These are phyloP conservation scores for Pseudogymnoascus sp. DNA, from an alignment of 2,329 filamentous ascomycete species.

Conservation along the genomic window DNA sequence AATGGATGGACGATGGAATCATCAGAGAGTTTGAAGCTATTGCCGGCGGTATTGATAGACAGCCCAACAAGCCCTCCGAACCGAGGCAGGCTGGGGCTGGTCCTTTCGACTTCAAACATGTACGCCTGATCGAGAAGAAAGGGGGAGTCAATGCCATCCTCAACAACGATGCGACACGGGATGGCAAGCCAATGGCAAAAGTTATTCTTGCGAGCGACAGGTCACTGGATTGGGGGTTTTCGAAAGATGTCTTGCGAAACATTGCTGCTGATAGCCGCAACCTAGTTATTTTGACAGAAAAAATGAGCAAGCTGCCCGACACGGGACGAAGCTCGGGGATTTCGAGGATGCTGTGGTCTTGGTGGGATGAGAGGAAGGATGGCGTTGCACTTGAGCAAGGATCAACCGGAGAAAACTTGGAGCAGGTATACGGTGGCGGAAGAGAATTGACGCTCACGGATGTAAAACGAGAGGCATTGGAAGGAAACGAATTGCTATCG, in stretches of 20 bases:
- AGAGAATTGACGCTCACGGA: slow-evolving; percentile 55
- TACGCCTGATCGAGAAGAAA: slow-evolving; percentile 75
- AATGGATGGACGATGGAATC: slow-evolving; percentile 98
- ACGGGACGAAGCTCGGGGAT: slow-evolving; percentile 34
- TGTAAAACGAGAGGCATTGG: slow-evolving; percentile 56
- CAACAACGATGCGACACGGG: slow-evolving; percentile 38
- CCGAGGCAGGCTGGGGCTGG: slow-evolving; percentile 47
- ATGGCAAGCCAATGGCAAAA: slow-evolving; percentile 42
- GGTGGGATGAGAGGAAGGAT: slow-evolving; percentile 64
- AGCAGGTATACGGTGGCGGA: slow-evolving; percentile 60
- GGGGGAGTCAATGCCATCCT: slow-evolving; percentile 68
- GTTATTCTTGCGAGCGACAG: slow-evolving; percentile 89
- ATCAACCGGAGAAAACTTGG: slow-evolving; percentile 49
- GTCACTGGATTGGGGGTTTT: slow-evolving; percentile 92
- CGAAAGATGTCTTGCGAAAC: slow-evolving; percentile 66
- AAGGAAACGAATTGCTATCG: slow-evolving; percentile 66
- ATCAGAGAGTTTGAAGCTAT: slow-evolving; percentile 82
- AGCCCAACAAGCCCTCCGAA: slow-evolving; percentile 39
- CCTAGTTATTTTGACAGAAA: slow-evolving; percentile 79
- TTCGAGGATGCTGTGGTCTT: slow-evolving; percentile 70
- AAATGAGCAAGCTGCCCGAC: slow-evolving; percentile 40
- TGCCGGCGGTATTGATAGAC: slow-evolving; percentile 32
- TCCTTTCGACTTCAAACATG: slow-evolving; percentile 83
- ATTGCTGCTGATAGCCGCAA: slow-evolving; percentile 74
- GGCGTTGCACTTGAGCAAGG: slow-evolving; percentile 52